Evolutionary conservation across 2,329 filamentous ascomycete genomes (phyloP).

Genomic region (Clonostachys rhizophaga): DNA sequence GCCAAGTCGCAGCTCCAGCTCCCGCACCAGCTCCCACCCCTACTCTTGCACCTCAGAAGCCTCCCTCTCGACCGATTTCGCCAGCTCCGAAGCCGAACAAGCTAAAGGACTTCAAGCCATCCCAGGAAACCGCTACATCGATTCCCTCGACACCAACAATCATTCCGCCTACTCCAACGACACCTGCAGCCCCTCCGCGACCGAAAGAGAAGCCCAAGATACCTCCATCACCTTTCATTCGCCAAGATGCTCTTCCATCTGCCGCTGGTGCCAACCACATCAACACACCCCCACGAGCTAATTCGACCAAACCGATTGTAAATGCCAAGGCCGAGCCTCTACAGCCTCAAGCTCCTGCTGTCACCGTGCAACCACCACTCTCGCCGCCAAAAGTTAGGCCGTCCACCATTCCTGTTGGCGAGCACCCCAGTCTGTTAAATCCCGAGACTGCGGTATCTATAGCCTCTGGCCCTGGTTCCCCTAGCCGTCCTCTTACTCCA

Average conservation of each 20-base stretch:
- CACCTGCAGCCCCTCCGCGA: constrained; percentile 20
- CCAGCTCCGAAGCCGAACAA: constrained; percentile 36
- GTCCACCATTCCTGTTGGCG: constrained; percentile 24
- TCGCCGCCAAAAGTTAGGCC: constrained; percentile 56
- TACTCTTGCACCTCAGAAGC: constrained; percentile 10
- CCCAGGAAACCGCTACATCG: constrained; percentile 22
- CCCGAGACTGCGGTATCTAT: constrained; percentile 36
- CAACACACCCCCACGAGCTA: constrained; percentile 11
- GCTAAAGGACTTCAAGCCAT: constrained; percentile 31
- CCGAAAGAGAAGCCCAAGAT: constrained; percentile 18
- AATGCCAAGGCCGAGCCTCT: constrained; percentile 13
- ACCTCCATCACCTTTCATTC: constrained; percentile 7
- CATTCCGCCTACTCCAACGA: constrained; percentile 14
- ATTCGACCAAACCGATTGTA: constrained; percentile 14
- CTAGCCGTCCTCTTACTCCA: constrained; percentile 29
- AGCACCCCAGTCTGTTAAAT: constrained; percentile 40
- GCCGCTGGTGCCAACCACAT: neutral
- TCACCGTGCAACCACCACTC: constrained; percentile 65
- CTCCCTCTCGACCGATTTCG: constrained; percentile 25
- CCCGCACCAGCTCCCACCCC: constrained; percentile 10
- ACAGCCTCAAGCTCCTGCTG: constrained; percentile 49
- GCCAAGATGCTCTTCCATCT: neutral
- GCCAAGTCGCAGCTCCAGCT: neutral
- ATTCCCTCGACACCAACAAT: constrained; percentile 18
- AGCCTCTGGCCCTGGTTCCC: constrained; percentile 21